These are phyloP conservation scores for Penicillium longicatenatum DNA, from an alignment of 495 filamentous ascomycete species.

Conservation along the genomic window DNA sequence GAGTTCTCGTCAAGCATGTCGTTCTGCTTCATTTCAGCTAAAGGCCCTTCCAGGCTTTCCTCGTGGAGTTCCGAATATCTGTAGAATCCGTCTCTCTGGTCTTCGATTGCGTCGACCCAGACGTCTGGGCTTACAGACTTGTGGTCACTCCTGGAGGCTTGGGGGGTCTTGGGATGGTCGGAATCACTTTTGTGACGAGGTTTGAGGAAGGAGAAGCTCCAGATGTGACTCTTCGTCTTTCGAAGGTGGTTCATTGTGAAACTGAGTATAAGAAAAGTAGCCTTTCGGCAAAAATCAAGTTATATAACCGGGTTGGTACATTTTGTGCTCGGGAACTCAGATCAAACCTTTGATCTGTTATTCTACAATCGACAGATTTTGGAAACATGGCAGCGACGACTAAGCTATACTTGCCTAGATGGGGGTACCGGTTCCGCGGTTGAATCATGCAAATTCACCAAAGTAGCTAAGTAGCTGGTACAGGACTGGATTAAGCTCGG, in stretches of 20 bases:
- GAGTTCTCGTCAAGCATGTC: not conserved
- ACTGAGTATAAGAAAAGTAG: not conserved
- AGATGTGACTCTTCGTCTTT: not conserved
- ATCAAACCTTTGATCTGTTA: not conserved
- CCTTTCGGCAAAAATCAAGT: not conserved
- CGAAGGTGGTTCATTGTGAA: not conserved
- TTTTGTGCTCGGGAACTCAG: not conserved
- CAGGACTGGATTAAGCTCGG: too few relatives aligned
- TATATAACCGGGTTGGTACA: not conserved
- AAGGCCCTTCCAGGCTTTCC: not conserved
- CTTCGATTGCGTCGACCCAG: constrained; percentile 8
- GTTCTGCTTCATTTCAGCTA: not conserved
- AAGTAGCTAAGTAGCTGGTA: not conserved
- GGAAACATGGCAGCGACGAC: not conserved
- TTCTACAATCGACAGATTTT: not conserved
- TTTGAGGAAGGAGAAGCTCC: not conserved
- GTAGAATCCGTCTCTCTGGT: constrained; percentile 25
- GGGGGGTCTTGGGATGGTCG: not conserved
- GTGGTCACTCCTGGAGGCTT: not conserved
- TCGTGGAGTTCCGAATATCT: constrained; percentile 22
- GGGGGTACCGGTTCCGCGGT: not conserved
- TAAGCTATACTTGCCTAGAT: not conserved
- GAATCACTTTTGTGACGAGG: not conserved
- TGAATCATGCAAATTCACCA: not conserved
- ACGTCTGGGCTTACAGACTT: not conserved